A percentile compares a stretch with the other conserved stretches of the same genome.
phyloP scores from a whole-genome alignment of 129 eudicot genomes.

The Tagetes patula region DNA sequence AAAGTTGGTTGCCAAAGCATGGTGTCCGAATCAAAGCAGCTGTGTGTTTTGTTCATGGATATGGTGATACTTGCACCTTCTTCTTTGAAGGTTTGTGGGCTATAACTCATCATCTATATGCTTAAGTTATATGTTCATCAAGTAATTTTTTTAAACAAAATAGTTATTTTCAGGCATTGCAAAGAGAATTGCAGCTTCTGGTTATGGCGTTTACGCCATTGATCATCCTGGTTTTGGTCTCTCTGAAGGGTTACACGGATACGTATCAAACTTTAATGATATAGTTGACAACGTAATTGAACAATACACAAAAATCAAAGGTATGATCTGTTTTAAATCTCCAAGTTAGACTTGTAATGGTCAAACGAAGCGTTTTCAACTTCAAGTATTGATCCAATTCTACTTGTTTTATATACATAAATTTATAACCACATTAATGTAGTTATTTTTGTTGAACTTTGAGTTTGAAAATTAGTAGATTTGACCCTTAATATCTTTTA shows the following conservation, averaged over 20 bases:
- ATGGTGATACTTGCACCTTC: conserved; percentile 97
- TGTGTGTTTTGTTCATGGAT: conserved; percentile 94
- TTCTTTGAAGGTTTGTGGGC: conserved; percentile 87
- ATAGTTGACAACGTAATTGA: conserved; percentile 76
- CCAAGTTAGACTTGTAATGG: background rate
- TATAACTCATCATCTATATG: background rate
- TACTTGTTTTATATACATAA: background rate
- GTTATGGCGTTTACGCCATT: conserved; percentile 85
- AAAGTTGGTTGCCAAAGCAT: conserved; percentile 93
- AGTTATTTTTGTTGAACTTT: background rate
- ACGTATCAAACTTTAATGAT: conserved; percentile 59
- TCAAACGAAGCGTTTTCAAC: background rate
- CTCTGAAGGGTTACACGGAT: conserved; percentile 88
- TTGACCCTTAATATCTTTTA: conserved; percentile 1
- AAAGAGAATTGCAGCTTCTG: conserved; percentile 64
- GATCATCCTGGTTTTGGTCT: conserved; percentile 96
- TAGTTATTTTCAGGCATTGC: conserved; percentile 65
- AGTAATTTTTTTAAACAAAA: background rate
- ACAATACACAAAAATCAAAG: conserved; percentile 72
- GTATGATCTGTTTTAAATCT: conserved; percentile 29
- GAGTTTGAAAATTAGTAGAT: background rate
- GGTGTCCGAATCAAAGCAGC: conserved; percentile 80
- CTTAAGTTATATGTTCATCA: background rate
- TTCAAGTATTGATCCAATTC: background rate
- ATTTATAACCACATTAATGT: background rate